Percentiles rank a stretch among this genome's conserved stretches.
Evolutionary conservation across 345 rosid species (phyloP).

Genomic region (Toxicodendron radicans): DNA sequence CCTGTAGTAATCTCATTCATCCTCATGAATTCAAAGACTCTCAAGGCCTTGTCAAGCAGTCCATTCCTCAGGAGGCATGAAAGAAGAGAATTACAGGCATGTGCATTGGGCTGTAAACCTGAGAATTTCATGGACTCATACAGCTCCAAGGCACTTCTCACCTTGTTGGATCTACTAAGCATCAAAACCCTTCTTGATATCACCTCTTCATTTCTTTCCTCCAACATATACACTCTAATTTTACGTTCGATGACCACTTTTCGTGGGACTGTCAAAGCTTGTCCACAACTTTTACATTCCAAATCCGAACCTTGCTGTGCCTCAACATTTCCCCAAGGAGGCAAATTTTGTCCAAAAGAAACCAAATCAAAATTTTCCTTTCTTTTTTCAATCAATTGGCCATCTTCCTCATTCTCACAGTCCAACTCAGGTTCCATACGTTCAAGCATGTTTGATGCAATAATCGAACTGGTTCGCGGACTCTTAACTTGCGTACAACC

Average conservation of each 20-base stretch:
- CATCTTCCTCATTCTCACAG: slow-evolving; percentile 26
- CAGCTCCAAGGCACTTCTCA: slow-evolving; percentile 63
- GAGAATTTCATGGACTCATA: slow-evolving; percentile 57
- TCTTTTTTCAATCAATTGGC: not conserved
- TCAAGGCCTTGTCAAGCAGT: slow-evolving; percentile 41
- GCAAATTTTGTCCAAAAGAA: slow-evolving; percentile 24
- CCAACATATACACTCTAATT: slow-evolving; percentile 49
- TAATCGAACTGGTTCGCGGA: not conserved
- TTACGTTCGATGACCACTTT: slow-evolving; percentile 12
- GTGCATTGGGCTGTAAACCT: slow-evolving; percentile 47
- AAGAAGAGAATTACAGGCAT: slow-evolving; percentile 73
- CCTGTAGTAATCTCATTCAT: slow-evolving; percentile 45
- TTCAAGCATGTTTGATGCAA: slow-evolving; percentile 15
- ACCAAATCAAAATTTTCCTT: slow-evolving; percentile 21
- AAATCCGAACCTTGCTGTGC: slow-evolving; percentile 11
- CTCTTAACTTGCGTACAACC: slow-evolving; percentile 3
- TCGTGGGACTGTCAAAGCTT: slow-evolving; percentile 9
- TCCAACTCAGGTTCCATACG: slow-evolving; percentile 20
- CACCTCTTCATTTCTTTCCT: slow-evolving; percentile 62
- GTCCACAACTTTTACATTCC: slow-evolving; percentile 18
- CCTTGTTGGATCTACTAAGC: slow-evolving; percentile 75
- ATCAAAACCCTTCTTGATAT: slow-evolving; percentile 63
- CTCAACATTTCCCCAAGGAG: slow-evolving; percentile 35
- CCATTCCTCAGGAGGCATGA: slow-evolving; percentile 63
- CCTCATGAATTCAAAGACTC: slow-evolving; percentile 57